Base-by-base conservation (phyloP, 78 protist genomes). In the Blattamonas nauphoetae region DNA sequence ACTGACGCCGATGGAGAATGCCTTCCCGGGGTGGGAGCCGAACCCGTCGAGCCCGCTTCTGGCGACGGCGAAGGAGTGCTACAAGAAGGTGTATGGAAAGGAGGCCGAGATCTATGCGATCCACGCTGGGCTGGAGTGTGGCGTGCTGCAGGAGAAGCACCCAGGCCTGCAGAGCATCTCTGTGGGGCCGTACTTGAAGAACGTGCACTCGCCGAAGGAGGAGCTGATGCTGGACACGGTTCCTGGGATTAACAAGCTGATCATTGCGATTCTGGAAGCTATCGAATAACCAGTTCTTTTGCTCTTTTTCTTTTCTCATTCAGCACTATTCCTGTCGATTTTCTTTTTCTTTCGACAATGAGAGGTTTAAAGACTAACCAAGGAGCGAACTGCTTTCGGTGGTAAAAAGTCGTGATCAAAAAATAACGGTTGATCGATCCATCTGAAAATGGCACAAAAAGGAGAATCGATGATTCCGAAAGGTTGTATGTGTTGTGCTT, bases 171-270 rank as follows among this genome's bases (percentile, higher is more conserved):
- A 55, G n/a, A 29, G 85, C 55, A 44, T 84, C 86, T 84, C 86
- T 5, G 78, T 84, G 4, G 86, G 86, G 29, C 86, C 86, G n/a
- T 55, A 44, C 55, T n/a, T 84, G 85, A 43, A 4, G 29, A 71
- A 84, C 77, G 85, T 46, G 32, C 86, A 84, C 78, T 84, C 86
- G 29, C 86, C 86, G n/a, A 44, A 84, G 78, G 86, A 84, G 78
- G 42, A 4, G 29, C 34, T 84, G 29, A 29, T 36, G 29, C 29
- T 84, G 32, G 45, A 84, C 33, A 84, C 86, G 36, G 86, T 84
- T 21, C 85, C 55, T 21, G 45, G 21, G 38, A 5, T n/a, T 4
- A n/a, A 84, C 34, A 45, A 84, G 34, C 86, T 84, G 32, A 4
- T 84, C 38, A 21, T 33, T 5, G 77, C 41, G 29, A 43, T 79